Evolutionary conservation across 306 rosid species (phyloP), one percentile per base, ranked within the genome.

Genomic region (Castanospermum australe): DNA sequence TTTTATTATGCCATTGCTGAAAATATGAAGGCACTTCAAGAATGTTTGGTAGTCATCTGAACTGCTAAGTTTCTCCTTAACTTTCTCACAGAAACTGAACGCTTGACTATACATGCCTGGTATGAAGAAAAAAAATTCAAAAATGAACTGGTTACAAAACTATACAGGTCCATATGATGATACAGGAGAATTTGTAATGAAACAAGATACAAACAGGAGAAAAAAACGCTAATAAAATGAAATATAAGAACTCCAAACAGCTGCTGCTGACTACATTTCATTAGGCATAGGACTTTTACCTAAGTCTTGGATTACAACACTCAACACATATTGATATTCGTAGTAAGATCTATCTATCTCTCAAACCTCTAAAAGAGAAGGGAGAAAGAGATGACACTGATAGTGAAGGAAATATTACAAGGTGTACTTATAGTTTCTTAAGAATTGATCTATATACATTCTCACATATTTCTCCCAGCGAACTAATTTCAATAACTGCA

Each of bases 1-100:
- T 86, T 90, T 90, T 73, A 96, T 93, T 82, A 96, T 96, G 76
- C 97, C 98, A 65, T 79, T 90, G 93, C 89, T 84, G 87, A 87
- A 96, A 68, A 96, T 96, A 68, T 90, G 80, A 81, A 96, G 94
- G 84, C 91, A 93, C 88, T 91, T 96, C 90, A 91, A 88, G 86
- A 96, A 91, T 28, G 91, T 73, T 76, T 88, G 94, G 86, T 89
- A 96, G 81, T 90, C 99, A 85, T 93, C 97, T 51, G 83, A 75
- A 69, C 93, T 91, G 84, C 88, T 83, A 84, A 96, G 83, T 87
- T 88, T 90, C 85, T 91, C 96, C 87, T 90, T 96, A 69, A 93
- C 96, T 85, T 90, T 96, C 83, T 91, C 99, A 77, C 80, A 85
- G 76, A 90, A 90, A 79, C 84, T 60, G 69, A 85, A 80, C 70